A percentile compares a stretch with the other conserved stretches of the same genome.
Evolutionary conservation across 495 filamentous ascomycete genomes (phyloP).

Genomic region (Podospora tetraspora): DNA sequence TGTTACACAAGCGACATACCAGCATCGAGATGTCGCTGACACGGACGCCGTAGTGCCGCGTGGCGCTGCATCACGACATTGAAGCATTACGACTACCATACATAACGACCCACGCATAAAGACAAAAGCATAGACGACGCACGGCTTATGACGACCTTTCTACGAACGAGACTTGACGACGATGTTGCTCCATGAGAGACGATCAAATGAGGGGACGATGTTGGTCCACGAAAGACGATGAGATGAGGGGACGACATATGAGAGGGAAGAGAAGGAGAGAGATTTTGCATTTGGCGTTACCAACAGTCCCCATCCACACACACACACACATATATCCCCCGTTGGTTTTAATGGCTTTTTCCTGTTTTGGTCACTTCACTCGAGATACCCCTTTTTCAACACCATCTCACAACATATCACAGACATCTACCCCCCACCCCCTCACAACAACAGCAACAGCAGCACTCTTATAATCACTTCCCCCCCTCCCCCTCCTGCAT

Average conservation of each 20-base stretch:
- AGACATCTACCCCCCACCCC: neutral
- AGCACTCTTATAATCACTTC: neutral
- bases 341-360: neutral
- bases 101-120: neutral
- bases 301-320: conserved; percentile 17
- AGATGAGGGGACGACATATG: neutral
- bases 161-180: neutral
- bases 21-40: conserved; percentile 47
- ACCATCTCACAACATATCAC: conserved; percentile 11
- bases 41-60: conserved; percentile 13
- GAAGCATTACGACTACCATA: neutral
- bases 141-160: neutral
- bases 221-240: neutral
- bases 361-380: conserved; percentile 30
- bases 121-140: neutral
- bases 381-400: conserved; percentile 30
- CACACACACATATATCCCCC: neutral
- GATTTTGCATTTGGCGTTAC: conserved; percentile 10
- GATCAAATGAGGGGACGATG: neutral
- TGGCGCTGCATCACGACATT: neutral
- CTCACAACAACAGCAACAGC: neutral
- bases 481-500: neutral
- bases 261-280: neutral
- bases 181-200: neutral
- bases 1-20: conserved; percentile 47